phyloP scores from a whole-genome alignment of 1,284 basidiomycete species.

The Irpex sp. region DNA sequence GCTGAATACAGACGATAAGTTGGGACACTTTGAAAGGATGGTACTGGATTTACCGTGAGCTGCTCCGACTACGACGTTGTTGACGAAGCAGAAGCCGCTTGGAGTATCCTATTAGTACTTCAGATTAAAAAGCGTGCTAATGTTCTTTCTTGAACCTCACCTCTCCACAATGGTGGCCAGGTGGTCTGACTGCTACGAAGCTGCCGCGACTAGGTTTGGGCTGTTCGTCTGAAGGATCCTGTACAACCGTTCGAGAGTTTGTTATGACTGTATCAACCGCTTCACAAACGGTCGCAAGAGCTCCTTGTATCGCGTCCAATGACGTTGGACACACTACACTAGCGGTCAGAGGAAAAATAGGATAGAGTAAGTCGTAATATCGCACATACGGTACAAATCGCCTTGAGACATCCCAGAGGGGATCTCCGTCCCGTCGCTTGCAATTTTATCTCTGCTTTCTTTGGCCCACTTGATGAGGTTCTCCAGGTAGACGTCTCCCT shows the following conservation, averaged over 20 bases:
- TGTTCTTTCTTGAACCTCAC: no score
- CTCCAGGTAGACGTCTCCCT: conserved; percentile 64
- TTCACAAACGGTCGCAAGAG: conserved; percentile 78
- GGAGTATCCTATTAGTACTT: conserved; percentile 53
- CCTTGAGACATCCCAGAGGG: conserved; percentile 72
- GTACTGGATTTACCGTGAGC: conserved; percentile 66
- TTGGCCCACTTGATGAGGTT: conserved; percentile 58
- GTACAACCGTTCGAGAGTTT: conserved; percentile 15
- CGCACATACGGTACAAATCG: conserved; percentile 75
- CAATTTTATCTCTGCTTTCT: conserved; percentile 65
- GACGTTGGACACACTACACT: conserved; percentile 65
- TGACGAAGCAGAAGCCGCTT: conserved; percentile 91
- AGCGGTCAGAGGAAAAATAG: neutral
- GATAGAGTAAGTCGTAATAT: neutral
- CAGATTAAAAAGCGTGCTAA: no score
- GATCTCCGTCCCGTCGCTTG: conserved; percentile 72
- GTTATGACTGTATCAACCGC: conserved; percentile 69
- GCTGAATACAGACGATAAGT: conserved; percentile 33
- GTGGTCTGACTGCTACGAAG: conserved; percentile 84
- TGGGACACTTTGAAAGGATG: neutral
- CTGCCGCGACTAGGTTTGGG: conserved; percentile 39
- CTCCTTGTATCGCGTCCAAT: conserved; percentile 71
- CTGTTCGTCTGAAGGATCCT: neutral
- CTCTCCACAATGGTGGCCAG: conserved; percentile 90
- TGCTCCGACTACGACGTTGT: conserved; percentile 89